A percentile compares a stretch with the other conserved stretches of the same genome.
phyloP scores from a whole-genome alignment of 2,329 filamentous ascomycete genomes.

The Nothomitra cinnamomea region DNA sequence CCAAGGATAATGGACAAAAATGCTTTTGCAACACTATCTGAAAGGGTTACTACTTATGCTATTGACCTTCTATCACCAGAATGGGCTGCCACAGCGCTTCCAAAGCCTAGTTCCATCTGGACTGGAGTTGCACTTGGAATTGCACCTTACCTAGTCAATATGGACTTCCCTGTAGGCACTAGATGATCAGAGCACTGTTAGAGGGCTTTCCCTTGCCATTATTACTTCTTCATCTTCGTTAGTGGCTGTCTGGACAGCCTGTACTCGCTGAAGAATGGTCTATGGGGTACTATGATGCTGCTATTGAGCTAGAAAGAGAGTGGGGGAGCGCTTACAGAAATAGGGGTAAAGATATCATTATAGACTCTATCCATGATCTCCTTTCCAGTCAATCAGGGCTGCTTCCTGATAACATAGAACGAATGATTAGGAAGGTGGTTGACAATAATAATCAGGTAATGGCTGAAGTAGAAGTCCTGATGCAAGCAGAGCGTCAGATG shows the following conservation, averaged over 20 bases:
- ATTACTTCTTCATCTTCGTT: too few species aligned
- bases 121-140: not conserved
- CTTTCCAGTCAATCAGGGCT: not conserved
- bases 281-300: not conserved
- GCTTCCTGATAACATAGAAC: not conserved
- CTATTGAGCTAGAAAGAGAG: too few species aligned
- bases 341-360: too few species aligned
- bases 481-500: too few species aligned
- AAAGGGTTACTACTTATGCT: too few species aligned
- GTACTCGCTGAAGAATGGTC: not conserved
- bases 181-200: not conserved
- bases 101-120: not conserved
- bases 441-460: too few species aligned
- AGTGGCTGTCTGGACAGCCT: not conserved
- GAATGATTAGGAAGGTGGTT: not conserved
- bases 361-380: not conserved
- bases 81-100: too few species aligned
- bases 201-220: not conserved
- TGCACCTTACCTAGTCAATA: not conserved
- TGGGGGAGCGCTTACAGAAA: too few species aligned
- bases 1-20: too few species aligned
- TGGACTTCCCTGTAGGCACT: not conserved
- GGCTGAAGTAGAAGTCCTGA: too few species aligned
- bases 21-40: too few species aligned
- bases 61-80: too few species aligned